phyloP scores from a whole-genome alignment of 1,284 basidiomycete genomes.

The Ceratobasidium sp. region DNA sequence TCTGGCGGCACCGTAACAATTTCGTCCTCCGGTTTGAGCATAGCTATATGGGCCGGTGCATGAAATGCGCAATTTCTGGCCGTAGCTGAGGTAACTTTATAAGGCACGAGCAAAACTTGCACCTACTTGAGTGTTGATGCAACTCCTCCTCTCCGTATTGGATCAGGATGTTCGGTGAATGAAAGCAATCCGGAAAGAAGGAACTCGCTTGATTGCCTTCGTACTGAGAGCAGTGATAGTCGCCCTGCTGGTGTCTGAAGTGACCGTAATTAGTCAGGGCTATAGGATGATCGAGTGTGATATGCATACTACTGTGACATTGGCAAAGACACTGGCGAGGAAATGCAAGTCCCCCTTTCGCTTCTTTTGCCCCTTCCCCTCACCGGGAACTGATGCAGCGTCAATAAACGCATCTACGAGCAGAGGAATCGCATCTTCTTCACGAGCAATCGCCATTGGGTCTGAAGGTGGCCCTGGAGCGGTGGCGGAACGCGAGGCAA shows the following conservation, averaged over 20 bases:
- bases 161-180: constrained; percentile 88
- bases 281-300: background rate
- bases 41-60: constrained; percentile 67
- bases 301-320: constrained; percentile 74
- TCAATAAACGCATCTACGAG: constrained; percentile 87
- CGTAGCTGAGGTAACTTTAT: background rate
- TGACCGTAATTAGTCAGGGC: background rate
- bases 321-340: constrained; percentile 90
- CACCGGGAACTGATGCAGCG: constrained; percentile 63
- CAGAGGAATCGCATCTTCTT: constrained; percentile 73
- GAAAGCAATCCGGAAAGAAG: constrained; percentile 80
- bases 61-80: constrained; percentile 81
- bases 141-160: constrained; percentile 85
- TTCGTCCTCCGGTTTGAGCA: constrained; percentile 65
- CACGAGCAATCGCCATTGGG: constrained; percentile 61
- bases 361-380: constrained; percentile 43
- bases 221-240: constrained; percentile 67
- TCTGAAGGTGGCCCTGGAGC: constrained; percentile 69
- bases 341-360: constrained; percentile 86
- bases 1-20: constrained; percentile 63
- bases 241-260: constrained; percentile 70
- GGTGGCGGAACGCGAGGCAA: constrained; percentile 75
- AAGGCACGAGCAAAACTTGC: background rate
- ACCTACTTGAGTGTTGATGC: constrained; percentile 84
- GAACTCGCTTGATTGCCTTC: constrained; percentile 63